Percentiles rank a stretch among this genome's conserved stretches.
Conservation (phyloP, 108 stramenopile species). For the Nannochloropsis gaditana region DNA sequence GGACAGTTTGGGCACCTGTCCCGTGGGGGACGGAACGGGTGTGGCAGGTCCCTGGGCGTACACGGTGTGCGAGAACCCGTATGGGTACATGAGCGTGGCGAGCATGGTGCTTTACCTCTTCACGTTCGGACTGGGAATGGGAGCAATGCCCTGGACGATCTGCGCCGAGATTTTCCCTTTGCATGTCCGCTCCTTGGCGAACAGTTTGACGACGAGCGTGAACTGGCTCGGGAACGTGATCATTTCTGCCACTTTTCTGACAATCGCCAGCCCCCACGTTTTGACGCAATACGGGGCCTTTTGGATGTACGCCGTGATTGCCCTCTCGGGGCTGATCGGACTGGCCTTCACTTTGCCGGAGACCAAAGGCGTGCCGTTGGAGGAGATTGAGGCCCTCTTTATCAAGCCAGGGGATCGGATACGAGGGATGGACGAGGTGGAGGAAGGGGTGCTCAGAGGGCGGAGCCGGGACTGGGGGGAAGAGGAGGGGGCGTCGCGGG, state of each 20-base stretch:
- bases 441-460: not conserved
- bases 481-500: not conserved
- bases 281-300: constrained; percentile 68
- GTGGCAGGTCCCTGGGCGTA: constrained; percentile 40
- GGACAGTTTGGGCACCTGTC: not conserved
- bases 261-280: constrained; percentile 57
- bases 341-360: constrained; percentile 63
- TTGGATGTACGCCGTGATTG: constrained; percentile 63
- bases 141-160: constrained; percentile 73
- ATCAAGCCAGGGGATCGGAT: constrained; percentile 26
- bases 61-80: constrained; percentile 55
- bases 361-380: constrained; percentile 70
- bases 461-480: constrained; percentile 6
- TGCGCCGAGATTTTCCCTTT: constrained; percentile 74
- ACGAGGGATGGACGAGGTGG: not conserved
- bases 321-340: constrained; percentile 61
- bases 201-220: constrained; percentile 61
- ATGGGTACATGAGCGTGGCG: constrained; percentile 58
- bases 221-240: constrained; percentile 73
- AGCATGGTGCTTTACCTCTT: constrained; percentile 70
- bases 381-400: constrained; percentile 69
- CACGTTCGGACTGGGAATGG: constrained; percentile 74
- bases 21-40: not conserved
- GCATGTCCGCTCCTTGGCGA: constrained; percentile 60
- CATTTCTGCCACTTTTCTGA: constrained; percentile 67